Conservation (phyloP, 192 early-diverging fungal genomes). For the Coemansia sp. region DNA sequence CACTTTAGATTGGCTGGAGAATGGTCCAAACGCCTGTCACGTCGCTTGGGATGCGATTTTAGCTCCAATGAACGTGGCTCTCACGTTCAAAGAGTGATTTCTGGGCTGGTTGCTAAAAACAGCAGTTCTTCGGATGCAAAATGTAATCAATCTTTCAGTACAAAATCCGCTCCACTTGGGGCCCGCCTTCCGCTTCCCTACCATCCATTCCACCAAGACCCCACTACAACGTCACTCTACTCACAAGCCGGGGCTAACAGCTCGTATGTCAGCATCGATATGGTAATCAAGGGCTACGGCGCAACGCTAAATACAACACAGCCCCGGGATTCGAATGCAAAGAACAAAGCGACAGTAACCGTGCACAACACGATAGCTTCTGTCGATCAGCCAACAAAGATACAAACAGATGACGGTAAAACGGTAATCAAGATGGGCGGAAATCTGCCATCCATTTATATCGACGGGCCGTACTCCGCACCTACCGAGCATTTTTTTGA, state of each 20-base stretch:
- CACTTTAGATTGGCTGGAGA: slow-evolving; percentile 78
- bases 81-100: slow-evolving; percentile 8
- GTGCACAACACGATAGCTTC: background rate
- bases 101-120: slow-evolving; percentile 8
- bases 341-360: background rate
- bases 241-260: slow-evolving; percentile 29
- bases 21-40: slow-evolving; percentile 66
- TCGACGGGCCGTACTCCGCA: slow-evolving; percentile 73
- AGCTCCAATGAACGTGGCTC: slow-evolving; percentile 27
- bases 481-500: slow-evolving; percentile 77
- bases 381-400: background rate
- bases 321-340: background rate
- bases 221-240: slow-evolving; percentile 22
- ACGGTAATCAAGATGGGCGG: slow-evolving; percentile 19
- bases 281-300: slow-evolving; percentile 18
- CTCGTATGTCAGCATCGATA: slow-evolving; percentile 45
- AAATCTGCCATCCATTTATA: slow-evolving; percentile 57
- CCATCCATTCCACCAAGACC: slow-evolving; percentile 42
- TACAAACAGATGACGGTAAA: slow-evolving; percentile 7
- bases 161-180: background rate
- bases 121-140: background rate
- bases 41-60: slow-evolving; percentile 66
- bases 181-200: slow-evolving; percentile 17
- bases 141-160: background rate
- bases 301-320: background rate